phyloP scores from a whole-genome alignment of 2,329 filamentous ascomycete species.

The Aspergillus pseudotamarii region DNA sequence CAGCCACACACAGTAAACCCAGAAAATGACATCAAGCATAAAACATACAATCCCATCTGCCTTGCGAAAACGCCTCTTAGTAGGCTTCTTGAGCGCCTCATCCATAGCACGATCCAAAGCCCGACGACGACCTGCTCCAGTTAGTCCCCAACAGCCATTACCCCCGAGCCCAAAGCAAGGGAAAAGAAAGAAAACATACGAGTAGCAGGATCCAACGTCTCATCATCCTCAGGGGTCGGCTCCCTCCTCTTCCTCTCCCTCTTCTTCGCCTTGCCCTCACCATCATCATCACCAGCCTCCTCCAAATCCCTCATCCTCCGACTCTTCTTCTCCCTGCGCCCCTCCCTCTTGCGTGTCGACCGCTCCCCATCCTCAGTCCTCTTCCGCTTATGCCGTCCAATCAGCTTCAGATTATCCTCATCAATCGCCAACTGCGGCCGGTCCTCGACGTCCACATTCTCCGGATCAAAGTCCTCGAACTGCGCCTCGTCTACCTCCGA shows the following conservation, averaged over 20 bases:
- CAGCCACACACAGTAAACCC: not conserved
- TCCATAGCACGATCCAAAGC: slow-evolving; percentile 88
- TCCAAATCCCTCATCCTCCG: slow-evolving; percentile 71
- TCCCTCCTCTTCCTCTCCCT: slow-evolving; percentile 54
- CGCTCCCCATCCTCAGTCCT: slow-evolving; percentile 63
- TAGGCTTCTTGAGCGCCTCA: slow-evolving; percentile 80
- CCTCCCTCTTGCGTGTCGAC: slow-evolving; percentile 70
- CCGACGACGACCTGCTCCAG: slow-evolving; percentile 63
- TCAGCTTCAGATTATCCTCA: slow-evolving; percentile 62
- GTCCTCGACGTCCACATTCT: slow-evolving; percentile 63
- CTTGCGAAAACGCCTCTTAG: slow-evolving; percentile 70
- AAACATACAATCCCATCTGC: slow-evolving; percentile 80
- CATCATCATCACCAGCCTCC: slow-evolving; percentile 50
- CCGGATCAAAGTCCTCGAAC: slow-evolving; percentile 66
- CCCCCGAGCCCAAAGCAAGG: no score
- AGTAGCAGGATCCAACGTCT: slow-evolving; percentile 80
- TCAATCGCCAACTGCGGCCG: slow-evolving; percentile 62
- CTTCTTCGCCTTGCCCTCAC: slow-evolving; percentile 52
- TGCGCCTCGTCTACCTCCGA: slow-evolving; percentile 68
- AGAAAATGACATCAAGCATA: not conserved
- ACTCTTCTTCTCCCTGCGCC: slow-evolving; percentile 63
- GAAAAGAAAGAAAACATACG: slow-evolving; percentile 54
- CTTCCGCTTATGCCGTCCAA: slow-evolving; percentile 67
- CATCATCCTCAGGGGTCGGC: slow-evolving; percentile 68
- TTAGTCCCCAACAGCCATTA: not conserved